Evolutionary conservation across 257 asterid genomes (phyloP).

Genomic region (Cordia subcordata): DNA sequence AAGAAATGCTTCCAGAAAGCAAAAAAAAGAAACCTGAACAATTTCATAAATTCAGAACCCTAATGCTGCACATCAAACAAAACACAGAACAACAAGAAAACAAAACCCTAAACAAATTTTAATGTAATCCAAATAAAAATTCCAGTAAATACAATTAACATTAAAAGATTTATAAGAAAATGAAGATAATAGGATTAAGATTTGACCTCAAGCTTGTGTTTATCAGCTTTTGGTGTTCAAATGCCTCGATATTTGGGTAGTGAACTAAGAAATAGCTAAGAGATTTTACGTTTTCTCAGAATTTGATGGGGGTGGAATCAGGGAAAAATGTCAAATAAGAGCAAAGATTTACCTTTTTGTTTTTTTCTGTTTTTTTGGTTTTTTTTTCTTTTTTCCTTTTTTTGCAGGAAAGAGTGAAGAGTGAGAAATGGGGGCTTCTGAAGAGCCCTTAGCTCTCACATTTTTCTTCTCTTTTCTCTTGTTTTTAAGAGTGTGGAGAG

Average conservation of each 20-base stretch:
- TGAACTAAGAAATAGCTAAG: constrained; percentile 9
- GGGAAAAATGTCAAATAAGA: not conserved
- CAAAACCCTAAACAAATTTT: not conserved
- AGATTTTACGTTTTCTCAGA: not conserved
- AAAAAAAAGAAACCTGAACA: too few species aligned
- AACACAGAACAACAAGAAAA: not conserved
- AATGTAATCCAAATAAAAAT: not conserved
- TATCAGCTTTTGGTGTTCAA: constrained; percentile 1
- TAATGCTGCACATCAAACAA: not conserved
- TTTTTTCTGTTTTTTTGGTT: not conserved
- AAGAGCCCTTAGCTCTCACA: constrained; percentile 15
- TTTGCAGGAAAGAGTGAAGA: not conserved
- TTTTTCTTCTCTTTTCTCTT: too few species aligned
- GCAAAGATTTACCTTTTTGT: not conserved
- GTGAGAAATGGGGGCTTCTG: not conserved
- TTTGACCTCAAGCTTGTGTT: constrained; percentile 24
- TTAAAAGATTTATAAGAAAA: not conserved
- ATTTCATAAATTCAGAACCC: too few species aligned
- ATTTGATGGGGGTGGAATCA: not conserved
- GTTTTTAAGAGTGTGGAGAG: too few species aligned
- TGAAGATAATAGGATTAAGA: not conserved
- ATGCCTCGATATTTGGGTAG: constrained; percentile 8
- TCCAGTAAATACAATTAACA: not conserved
- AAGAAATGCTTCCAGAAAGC: too few species aligned
- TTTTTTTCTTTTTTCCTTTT: not conserved